Percentiles rank a stretch among this genome's conserved stretches.
Conservation (phyloP, 1,284 basidiomycete species). For the Cystobasidium pallidum region DNA sequence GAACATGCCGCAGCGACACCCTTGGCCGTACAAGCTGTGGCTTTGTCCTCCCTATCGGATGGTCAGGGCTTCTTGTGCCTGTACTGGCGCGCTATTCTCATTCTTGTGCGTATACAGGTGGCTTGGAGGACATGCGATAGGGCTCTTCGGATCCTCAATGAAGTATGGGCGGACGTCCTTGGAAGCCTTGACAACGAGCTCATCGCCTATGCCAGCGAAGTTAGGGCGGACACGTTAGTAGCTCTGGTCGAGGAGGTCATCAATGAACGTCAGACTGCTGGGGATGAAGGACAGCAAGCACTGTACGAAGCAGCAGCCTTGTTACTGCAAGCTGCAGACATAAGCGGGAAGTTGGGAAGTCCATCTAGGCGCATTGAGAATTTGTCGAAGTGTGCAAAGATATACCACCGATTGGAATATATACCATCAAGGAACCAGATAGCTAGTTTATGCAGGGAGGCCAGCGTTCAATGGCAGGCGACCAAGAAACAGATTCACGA, state of each 20-base stretch:
- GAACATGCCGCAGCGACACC: constrained; percentile 29
- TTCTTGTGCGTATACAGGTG: constrained; percentile 28
- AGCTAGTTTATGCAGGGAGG: constrained; percentile 21
- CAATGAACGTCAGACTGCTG: constrained; percentile 12
- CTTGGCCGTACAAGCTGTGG: constrained; percentile 16
- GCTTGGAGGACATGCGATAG: constrained; percentile 23
- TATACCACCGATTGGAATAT: constrained; percentile 1
- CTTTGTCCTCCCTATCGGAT: constrained; percentile 18
- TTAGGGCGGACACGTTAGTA: constrained; percentile 16
- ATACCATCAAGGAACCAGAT: not conserved
- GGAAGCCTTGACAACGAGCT: constrained; percentile 9
- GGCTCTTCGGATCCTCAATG: constrained; percentile 33
- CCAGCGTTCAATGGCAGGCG: constrained; percentile 6
- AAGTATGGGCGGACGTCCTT: constrained; percentile 27
- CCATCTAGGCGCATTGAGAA: not conserved
- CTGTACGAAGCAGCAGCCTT: not conserved
- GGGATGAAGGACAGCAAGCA: constrained; percentile 24
- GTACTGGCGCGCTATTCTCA: constrained; percentile 1
- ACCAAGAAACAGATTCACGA: constrained; percentile 11
- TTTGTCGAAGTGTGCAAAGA: not conserved
- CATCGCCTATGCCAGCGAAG: constrained; percentile 11
- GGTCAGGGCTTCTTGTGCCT: constrained; percentile 17
- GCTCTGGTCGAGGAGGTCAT: constrained; percentile 22
- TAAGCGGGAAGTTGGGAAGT: not conserved
- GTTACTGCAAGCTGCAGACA: not conserved